Evolutionary conservation across 2,329 filamentous ascomycete species (phyloP).

Genomic region (Nemania sp.): DNA sequence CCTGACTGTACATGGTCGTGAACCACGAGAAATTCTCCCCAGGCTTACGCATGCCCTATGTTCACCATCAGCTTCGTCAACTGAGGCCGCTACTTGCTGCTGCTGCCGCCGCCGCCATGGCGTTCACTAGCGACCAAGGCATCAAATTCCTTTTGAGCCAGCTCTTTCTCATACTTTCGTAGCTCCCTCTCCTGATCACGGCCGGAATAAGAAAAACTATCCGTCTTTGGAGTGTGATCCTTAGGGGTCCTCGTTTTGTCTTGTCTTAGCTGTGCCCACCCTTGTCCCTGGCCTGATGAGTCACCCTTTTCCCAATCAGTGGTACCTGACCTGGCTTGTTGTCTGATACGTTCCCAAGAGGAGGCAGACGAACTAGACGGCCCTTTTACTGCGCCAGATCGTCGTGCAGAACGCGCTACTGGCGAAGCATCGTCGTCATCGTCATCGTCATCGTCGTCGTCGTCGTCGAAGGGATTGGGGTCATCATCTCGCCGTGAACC

Average conservation of each 20-base stretch:
- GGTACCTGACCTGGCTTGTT: conserved; percentile 38
- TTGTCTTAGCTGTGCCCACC: conserved; percentile 37
- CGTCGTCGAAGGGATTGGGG: conserved; percentile 26
- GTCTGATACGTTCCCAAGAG: conserved; percentile 52
- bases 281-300: conserved; percentile 36
- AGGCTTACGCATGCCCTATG: not conserved
- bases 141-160: conserved; percentile 58
- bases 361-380: conserved; percentile 38
- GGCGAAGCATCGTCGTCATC: conserved; percentile 50
- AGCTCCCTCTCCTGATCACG: conserved; percentile 46
- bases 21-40: not conserved
- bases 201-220: conserved; percentile 44
- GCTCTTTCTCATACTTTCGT: conserved; percentile 45
- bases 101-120: conserved; percentile 25
- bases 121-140: conserved; percentile 52
- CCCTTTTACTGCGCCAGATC: conserved; percentile 28
- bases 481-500: conserved; percentile 24
- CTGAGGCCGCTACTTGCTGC: conserved; percentile 5
- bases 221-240: conserved; percentile 30
- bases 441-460: conserved; percentile 34
- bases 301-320: conserved; percentile 34
- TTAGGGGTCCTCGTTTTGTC: conserved; percentile 31
- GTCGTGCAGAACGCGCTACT: conserved; percentile 41
- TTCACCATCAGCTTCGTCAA: conserved; percentile 15
- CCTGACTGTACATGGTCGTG: conserved; percentile 7